These are phyloP conservation scores for Myochromella boudieri DNA, from an alignment of 768 basidiomycete species.

Conservation along the genomic window DNA sequence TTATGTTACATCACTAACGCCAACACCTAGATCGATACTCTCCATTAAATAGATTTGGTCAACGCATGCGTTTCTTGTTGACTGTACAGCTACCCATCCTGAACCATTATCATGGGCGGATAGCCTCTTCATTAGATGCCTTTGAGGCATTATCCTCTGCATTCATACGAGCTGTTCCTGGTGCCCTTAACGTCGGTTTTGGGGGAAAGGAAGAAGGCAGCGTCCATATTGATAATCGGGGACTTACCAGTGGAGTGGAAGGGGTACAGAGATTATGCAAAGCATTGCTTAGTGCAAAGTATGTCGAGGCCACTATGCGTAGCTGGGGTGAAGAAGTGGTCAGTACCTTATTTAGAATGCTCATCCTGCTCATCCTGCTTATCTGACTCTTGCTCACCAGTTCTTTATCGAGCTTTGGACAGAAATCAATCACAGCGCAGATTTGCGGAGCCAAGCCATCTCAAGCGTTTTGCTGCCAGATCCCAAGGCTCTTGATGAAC, in stretches of 20 bases:
- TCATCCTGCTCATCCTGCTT: not conserved
- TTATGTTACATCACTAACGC: not conserved
- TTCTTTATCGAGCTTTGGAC: conserved; percentile 92
- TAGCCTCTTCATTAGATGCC: conserved; percentile 85
- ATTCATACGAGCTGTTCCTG: conserved; percentile 89
- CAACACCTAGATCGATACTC: conserved; percentile 97
- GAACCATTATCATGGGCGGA: conserved; percentile 71
- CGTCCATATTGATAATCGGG: conserved; percentile 53
- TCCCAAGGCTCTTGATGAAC: conserved; percentile 29
- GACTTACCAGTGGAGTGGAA: conserved; percentile 78
- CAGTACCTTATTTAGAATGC: conserved; percentile 24
- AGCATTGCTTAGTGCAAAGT: conserved; percentile 79
- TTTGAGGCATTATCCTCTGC: conserved; percentile 90
- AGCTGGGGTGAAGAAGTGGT: conserved; percentile 92
- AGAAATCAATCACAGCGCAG: conserved; percentile 65
- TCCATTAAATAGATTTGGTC: conserved; percentile 73
- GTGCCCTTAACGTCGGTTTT: conserved; percentile 72
- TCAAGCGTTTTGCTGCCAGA: conserved; percentile 52
- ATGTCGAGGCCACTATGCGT: conserved; percentile 67
- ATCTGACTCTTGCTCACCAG: conserved; percentile 36
- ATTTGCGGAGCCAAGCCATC: conserved; percentile 55
- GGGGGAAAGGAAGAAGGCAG: conserved; percentile 40
- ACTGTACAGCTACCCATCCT: conserved; percentile 85
- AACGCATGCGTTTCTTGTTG: conserved; percentile 83
- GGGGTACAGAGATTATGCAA: conserved; percentile 85